Evolutionary conservation across 2,329 filamentous ascomycete species (phyloP).

Genomic region (Sarocladium brachiariae): DNA sequence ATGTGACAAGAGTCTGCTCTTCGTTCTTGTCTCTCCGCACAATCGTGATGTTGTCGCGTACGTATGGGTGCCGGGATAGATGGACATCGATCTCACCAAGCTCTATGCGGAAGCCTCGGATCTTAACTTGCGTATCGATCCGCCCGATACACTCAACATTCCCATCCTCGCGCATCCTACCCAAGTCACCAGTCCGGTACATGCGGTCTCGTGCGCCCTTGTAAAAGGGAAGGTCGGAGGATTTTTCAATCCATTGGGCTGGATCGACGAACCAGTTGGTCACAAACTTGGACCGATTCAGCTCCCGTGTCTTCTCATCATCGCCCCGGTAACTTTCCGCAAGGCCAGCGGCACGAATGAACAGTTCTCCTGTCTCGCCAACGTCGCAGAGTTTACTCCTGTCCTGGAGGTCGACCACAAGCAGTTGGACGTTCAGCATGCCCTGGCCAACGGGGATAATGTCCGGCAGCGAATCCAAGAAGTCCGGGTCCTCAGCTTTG

Average conservation of each 20-base stretch:
- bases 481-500: conserved; percentile 50
- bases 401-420: conserved; percentile 69
- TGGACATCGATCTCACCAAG: conserved; percentile 88
- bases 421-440: conserved; percentile 82
- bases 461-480: conserved; percentile 46
- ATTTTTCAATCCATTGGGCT: conserved; percentile 57
- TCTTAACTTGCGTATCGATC: conserved; percentile 87
- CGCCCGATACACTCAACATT: conserved; percentile 74
- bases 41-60: conserved; percentile 80
- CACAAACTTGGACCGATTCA: conserved; percentile 58
- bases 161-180: conserved; percentile 39
- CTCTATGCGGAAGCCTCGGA: conserved; percentile 92
- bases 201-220: conserved; percentile 77
- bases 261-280: conserved; percentile 81
- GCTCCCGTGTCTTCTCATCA: conserved; percentile 49
- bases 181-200: conserved; percentile 84
- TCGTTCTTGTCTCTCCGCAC: conserved; percentile 45
- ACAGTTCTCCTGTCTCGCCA: conserved; percentile 80
- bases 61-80: conserved; percentile 63
- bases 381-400: conserved; percentile 64
- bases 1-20: conserved; percentile 78
- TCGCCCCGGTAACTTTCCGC: conserved; percentile 72
- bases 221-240: conserved; percentile 57
- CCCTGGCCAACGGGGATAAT: conserved; percentile 77
- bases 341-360: conserved; percentile 73